phyloP scores from a whole-genome alignment of 2,329 filamentous ascomycete genomes.

The Penicillium brevicompactum region DNA sequence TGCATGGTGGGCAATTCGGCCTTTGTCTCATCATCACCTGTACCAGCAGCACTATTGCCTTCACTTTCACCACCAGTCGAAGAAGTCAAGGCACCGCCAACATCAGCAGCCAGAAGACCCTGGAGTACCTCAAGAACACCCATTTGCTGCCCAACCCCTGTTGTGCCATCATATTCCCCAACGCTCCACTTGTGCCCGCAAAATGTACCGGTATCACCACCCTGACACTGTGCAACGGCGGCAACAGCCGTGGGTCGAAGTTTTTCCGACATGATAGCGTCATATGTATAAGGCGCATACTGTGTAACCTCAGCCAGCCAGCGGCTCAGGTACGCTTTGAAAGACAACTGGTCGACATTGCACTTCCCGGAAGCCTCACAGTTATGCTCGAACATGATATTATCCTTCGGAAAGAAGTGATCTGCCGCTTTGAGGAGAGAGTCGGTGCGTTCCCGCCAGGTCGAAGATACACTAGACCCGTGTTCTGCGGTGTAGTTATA shows the following conservation, averaged over 20 bases:
- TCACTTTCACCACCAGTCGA: conserved; percentile 34
- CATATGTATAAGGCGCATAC: conserved; percentile 57
- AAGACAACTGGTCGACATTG: conserved; percentile 71
- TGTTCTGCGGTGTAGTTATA: conserved; percentile 42
- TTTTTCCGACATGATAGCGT: conserved; percentile 52
- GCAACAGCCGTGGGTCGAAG: conserved; percentile 55
- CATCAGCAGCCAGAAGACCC: conserved; percentile 50
- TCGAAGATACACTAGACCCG: conserved; percentile 4
- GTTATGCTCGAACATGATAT: conserved; percentile 65
- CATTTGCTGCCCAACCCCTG: conserved; percentile 43
- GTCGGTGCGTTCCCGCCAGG: conserved; percentile 48
- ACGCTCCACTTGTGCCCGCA: conserved; percentile 44
- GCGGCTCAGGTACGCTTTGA: conserved; percentile 74
- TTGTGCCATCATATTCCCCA: conserved; percentile 33
- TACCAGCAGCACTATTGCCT: conserved; percentile 43
- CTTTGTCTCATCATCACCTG: conserved; percentile 13
- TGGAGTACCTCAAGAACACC: conserved; percentile 59
- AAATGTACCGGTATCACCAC: conserved; percentile 36
- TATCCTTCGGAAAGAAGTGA: conserved; percentile 61
- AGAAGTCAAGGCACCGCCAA: conserved; percentile 44
- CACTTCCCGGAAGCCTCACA: conserved; percentile 66
- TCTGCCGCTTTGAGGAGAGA: conserved; percentile 58
- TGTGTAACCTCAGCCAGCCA: conserved; percentile 63
- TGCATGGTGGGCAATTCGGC: conserved; percentile 24
- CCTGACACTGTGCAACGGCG: conserved; percentile 44